These are phyloP conservation scores for Botrytis pseudocinerea DNA, from an alignment of 2,329 filamentous ascomycete species.

Conservation along the genomic window DNA sequence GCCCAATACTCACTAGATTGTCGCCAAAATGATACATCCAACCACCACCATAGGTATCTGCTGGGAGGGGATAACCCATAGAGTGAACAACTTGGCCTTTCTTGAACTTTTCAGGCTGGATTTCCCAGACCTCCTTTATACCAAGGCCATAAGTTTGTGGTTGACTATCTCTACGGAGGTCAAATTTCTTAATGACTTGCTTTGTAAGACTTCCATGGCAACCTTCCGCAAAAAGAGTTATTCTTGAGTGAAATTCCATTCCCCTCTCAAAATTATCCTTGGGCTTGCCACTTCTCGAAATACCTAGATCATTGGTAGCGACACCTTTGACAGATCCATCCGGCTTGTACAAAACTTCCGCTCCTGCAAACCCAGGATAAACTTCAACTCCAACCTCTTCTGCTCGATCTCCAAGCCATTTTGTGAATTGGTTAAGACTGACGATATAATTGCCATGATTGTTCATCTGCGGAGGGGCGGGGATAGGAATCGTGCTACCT, in stretches of 20 bases:
- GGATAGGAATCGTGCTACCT: slow-evolving; percentile 73
- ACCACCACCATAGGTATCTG: slow-evolving; percentile 92
- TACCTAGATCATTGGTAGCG: slow-evolving; percentile 91
- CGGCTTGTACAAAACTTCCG: slow-evolving; percentile 81
- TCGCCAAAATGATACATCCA: slow-evolving; percentile 99
- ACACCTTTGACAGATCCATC: slow-evolving; percentile 92
- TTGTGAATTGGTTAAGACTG: slow-evolving; percentile 89
- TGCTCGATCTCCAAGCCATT: slow-evolving; percentile 95
- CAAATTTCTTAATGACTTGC: slow-evolving; percentile 91
- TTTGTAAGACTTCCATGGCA: slow-evolving; percentile 96
- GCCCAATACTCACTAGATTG: slow-evolving; percentile 87
- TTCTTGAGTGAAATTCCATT: slow-evolving; percentile 95
- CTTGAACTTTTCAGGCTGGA: slow-evolving; percentile 88
- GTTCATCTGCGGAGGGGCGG: slow-evolving; percentile 93
- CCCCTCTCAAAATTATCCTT: slow-evolving; percentile 93
- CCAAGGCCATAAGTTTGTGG: slow-evolving; percentile 95
- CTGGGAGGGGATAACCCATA: slow-evolving; percentile 86
- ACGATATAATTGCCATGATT: slow-evolving; percentile 98
- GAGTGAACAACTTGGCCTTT: slow-evolving; percentile 85
- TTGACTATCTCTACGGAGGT: slow-evolving; percentile 83
- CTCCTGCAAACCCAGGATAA: slow-evolving; percentile 93
- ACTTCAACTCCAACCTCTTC: slow-evolving; percentile 95
- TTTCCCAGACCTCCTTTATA: slow-evolving; percentile 96
- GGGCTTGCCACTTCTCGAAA: slow-evolving; percentile 76
- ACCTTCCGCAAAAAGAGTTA: slow-evolving; percentile 90